Percentiles rank a stretch among this genome's conserved stretches.
phyloP scores from a whole-genome alignment of 2,329 filamentous ascomycete genomes.

The Xylaria sp. region DNA sequence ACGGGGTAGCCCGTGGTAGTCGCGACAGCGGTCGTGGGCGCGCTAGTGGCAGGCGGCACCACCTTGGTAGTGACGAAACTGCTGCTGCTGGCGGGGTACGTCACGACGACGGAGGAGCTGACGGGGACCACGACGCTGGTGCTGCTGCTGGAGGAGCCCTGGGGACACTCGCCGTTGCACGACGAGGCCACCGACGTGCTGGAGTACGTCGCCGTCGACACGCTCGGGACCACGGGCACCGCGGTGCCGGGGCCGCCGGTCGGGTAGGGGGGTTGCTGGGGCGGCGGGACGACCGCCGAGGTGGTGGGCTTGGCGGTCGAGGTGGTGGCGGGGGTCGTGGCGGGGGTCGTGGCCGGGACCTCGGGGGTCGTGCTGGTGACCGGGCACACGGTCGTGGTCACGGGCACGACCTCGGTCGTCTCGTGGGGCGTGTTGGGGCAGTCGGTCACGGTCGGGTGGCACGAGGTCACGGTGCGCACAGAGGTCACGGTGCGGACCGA shows the following conservation, averaged over 20 bases:
- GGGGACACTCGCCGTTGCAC: conserved; percentile 2
- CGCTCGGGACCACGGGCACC: background rate
- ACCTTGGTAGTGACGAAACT: background rate
- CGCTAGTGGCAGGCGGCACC: conserved; percentile 1
- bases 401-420: conserved; percentile 21
- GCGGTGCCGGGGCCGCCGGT: conserved; percentile 1
- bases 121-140: background rate
- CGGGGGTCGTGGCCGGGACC: background rate
- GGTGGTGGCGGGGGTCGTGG: conserved; percentile 3
- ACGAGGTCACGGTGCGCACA: conserved; percentile 19
- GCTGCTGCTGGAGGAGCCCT: background rate
- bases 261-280: no score
- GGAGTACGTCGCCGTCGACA: conserved; percentile 3
- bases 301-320: conserved; percentile 10
- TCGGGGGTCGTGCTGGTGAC: conserved; percentile 11
- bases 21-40: conserved; percentile 10
- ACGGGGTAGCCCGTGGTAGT: no score
- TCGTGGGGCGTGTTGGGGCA: conserved; percentile 16
- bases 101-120: background rate
- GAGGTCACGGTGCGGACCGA: conserved; percentile 17
- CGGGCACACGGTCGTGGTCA: conserved; percentile 24
- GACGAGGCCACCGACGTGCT: conserved; percentile 9
- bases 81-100: background rate
- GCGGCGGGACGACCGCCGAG: conserved; percentile 14
- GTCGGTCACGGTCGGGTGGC: conserved; percentile 15